Evolutionary conservation across 2,329 filamentous ascomycete species (phyloP), one percentile per base, ranked within the genome.

Genomic region (Tympanopsis confertula): DNA sequence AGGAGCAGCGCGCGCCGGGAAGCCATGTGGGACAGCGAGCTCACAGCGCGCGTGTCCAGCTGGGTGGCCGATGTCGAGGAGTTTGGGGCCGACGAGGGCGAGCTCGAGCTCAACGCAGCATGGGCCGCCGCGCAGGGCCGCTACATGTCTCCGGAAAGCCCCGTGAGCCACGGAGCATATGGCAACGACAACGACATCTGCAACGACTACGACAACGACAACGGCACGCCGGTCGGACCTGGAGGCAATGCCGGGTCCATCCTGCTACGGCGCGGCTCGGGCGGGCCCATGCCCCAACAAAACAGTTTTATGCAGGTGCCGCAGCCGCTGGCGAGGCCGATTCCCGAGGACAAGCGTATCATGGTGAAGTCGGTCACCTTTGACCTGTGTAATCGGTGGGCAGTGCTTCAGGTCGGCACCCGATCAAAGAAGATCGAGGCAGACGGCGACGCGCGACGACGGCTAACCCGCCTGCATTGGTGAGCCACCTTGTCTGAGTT

Each of bases 1-100:
- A 63, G 65, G 37, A 72, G 66, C 45, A 76, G 70, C 47, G 69
- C 74, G 5, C 65, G 77, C 35, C 63, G 77, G 36, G 79, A 83
- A 54, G 78, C 74, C 17, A 77, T 82, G 66, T 83, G 78, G 78
- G 78, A 84, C 47, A 78, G 71, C 46, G 67, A 73, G 44, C 61
- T 77, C 42, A 62, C 66, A 10, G 71, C 71, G 1, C 63, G 63
- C 5, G 74, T 77, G 44, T 66, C 64, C 35, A 61, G 59, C 41
- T 76, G 71, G 70, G 61, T 76, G 26, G 65, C 69, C 51, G 55
- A 61, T 5, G 60, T 75, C 13, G 72, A 77, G 45, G 72, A 77
- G 45, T 62, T 60, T 5, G 60, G 63, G 3, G 57, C 58, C 5
- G 40, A 44, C n/a, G 22, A 26, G 22, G 22, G 22, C 22, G n/a